phyloP scores from a whole-genome alignment of 2,329 filamentous ascomycete genomes.

The Epicoccum nigrum region DNA sequence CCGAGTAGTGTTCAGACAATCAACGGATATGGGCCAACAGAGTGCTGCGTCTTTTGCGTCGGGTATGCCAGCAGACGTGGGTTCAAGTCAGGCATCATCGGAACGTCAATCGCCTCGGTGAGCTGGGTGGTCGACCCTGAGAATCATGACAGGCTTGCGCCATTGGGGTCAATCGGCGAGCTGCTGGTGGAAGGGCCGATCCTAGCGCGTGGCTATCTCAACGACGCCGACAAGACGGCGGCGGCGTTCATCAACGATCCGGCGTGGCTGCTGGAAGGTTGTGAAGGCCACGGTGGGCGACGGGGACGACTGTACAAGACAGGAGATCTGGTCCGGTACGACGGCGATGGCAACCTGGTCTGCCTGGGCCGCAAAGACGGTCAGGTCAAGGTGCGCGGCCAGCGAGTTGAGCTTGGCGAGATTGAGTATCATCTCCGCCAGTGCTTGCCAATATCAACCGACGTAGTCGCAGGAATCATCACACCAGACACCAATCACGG shows the following conservation, averaged over 20 bases:
- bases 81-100: too few relatives aligned
- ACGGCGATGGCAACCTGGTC: slow-evolving; percentile 20
- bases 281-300: too few relatives aligned
- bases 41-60: too few relatives aligned
- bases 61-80: too few relatives aligned
- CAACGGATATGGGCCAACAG: slow-evolving; percentile 13
- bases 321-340: slow-evolving; percentile 28
- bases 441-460: too few relatives aligned
- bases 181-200: slow-evolving; percentile 62
- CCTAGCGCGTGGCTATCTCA: slow-evolving; percentile 35
- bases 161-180: slow-evolving; percentile 46
- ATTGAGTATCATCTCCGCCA: slow-evolving; percentile 22
- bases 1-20: too few relatives aligned
- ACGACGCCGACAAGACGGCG: slow-evolving; percentile 23
- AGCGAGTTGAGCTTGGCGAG: slow-evolving; percentile 29
- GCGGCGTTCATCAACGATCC: slow-evolving; percentile 22
- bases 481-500: too few relatives aligned
- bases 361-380: slow-evolving; percentile 29
- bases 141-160: slow-evolving; percentile 26
- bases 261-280: background rate
- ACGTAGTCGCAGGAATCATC: too few relatives aligned
- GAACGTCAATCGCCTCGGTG: too few relatives aligned
- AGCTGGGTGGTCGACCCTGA: slow-evolving; percentile 35
- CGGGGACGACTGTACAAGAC: slow-evolving; percentile 21
- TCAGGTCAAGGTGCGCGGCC: slow-evolving; percentile 32